A percentile compares a stretch with the other conserved stretches of the same genome.
phyloP scores from a whole-genome alignment of 2,329 filamentous ascomycete species.

The Penicillium sp. region DNA sequence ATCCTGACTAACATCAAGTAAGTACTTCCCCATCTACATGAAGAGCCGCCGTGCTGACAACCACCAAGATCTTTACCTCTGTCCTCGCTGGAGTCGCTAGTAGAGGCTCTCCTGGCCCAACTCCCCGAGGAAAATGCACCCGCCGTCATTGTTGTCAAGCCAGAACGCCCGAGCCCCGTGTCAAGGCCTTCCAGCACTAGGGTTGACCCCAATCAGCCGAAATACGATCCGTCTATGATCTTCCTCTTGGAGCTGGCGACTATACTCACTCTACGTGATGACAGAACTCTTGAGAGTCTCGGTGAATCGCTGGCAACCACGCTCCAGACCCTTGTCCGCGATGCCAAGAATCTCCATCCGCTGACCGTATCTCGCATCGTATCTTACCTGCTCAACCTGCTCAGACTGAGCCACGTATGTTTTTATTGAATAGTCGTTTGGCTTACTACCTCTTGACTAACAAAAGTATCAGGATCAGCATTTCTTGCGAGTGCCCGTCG shows the following conservation, averaged over 20 bases:
- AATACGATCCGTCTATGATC: constrained; percentile 82
- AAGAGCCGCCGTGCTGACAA: constrained; percentile 15
- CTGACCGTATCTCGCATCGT: constrained; percentile 81
- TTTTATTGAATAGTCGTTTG: constrained; percentile 15
- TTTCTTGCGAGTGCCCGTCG: constrained; percentile 86
- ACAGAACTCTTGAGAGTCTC: constrained; percentile 68
- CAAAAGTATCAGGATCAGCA: constrained; percentile 67
- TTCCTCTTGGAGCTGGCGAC: constrained; percentile 93
- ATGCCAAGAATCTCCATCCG: constrained; percentile 75
- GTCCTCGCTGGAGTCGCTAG: constrained; percentile 60
- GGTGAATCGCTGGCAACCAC: constrained; percentile 79
- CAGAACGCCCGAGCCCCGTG: constrained; percentile 71
- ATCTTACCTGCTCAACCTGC: constrained; percentile 80
- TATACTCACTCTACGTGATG: constrained; percentile 73
- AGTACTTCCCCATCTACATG: constrained; percentile 36
- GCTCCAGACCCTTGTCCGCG: constrained; percentile 78
- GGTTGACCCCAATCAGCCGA: constrained; percentile 55
- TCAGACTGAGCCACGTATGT: constrained; percentile 82
- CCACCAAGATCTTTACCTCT: constrained; percentile 60
- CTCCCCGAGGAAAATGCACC: constrained; percentile 84
- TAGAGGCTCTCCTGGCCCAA: constrained; percentile 74
- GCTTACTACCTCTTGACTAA: constrained; percentile 12
- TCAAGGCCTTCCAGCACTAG: constrained; percentile 62
- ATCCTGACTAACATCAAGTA: constrained; percentile 82
- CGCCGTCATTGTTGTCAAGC: constrained; percentile 84